Conservation (phyloP, 2,329 filamentous ascomycete species). For the Paecilomyces fulvus region DNA sequence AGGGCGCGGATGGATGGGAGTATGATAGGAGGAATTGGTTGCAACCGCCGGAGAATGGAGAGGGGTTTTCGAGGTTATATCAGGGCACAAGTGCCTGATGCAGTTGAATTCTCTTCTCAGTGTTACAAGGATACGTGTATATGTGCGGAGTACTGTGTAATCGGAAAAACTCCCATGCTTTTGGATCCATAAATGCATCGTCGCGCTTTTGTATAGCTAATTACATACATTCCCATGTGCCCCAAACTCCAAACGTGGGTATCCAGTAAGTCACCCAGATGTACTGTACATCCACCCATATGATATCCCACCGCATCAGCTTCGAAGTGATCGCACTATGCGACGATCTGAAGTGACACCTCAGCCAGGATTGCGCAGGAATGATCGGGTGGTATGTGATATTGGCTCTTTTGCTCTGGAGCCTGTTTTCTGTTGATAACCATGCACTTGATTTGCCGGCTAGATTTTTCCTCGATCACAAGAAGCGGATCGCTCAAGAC, state of each 20-base stretch:
- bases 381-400: neutral
- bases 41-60: conserved; percentile 68
- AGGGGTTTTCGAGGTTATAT: conserved; percentile 64
- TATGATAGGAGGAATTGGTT: conserved; percentile 93
- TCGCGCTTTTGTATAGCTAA: neutral
- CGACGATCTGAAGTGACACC: neutral
- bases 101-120: neutral
- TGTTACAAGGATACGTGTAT: too few species aligned
- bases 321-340: neutral
- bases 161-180: neutral
- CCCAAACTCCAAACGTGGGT: conserved; percentile 13
- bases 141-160: neutral
- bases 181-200: neutral
- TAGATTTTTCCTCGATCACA: conserved; percentile 4
- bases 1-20: conserved; percentile 55
- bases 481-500: conserved; percentile 6
- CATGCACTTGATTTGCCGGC: neutral
- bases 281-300: neutral
- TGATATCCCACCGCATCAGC: neutral
- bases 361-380: neutral
- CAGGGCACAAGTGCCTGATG: neutral
- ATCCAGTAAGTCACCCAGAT: conserved; percentile 10
- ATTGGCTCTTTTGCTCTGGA: conserved; percentile 11
- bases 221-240: neutral
- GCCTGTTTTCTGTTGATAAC: neutral